phyloP scores from a whole-genome alignment of 768 basidiomycete genomes.

The Boletus patriciae region DNA sequence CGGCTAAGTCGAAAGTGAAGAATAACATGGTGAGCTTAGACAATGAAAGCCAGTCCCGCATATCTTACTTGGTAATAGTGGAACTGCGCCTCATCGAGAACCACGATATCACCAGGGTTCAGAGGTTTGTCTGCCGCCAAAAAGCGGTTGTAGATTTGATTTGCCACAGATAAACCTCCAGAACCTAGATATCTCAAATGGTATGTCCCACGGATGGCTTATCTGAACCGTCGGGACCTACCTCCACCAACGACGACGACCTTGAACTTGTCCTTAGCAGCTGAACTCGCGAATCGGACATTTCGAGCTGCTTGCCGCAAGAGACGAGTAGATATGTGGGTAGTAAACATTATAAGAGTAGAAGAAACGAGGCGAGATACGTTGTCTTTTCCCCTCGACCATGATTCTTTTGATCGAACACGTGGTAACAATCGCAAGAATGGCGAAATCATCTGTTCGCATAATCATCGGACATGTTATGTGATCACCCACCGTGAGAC shows the following conservation, averaged over 20 bases:
- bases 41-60: background rate
- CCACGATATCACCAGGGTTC: slow-evolving; percentile 74
- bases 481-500: background rate
- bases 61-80: slow-evolving; percentile 81
- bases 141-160: slow-evolving; percentile 85
- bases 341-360: slow-evolving; percentile 4
- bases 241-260: slow-evolving; percentile 88
- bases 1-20: slow-evolving; percentile 48
- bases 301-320: slow-evolving; percentile 6
- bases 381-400: background rate
- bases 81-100: slow-evolving; percentile 76
- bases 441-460: slow-evolving; percentile 9
- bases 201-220: background rate
- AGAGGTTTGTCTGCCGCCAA: slow-evolving; percentile 65
- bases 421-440: slow-evolving; percentile 14
- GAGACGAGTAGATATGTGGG: slow-evolving; percentile 4
- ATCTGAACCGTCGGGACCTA: slow-evolving; percentile 31
- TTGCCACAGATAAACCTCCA: slow-evolving; percentile 79
- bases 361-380: background rate
- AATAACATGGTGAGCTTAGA: slow-evolving; percentile 1
- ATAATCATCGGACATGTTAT: background rate
- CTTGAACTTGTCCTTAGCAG: slow-evolving; percentile 61
- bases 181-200: slow-evolving; percentile 51
- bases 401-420: background rate
- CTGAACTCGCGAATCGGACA: slow-evolving; percentile 27